Evolutionary conservation across 2,329 filamentous ascomycete species (phyloP).

Genomic region (Neofusicoccum laricinum): DNA sequence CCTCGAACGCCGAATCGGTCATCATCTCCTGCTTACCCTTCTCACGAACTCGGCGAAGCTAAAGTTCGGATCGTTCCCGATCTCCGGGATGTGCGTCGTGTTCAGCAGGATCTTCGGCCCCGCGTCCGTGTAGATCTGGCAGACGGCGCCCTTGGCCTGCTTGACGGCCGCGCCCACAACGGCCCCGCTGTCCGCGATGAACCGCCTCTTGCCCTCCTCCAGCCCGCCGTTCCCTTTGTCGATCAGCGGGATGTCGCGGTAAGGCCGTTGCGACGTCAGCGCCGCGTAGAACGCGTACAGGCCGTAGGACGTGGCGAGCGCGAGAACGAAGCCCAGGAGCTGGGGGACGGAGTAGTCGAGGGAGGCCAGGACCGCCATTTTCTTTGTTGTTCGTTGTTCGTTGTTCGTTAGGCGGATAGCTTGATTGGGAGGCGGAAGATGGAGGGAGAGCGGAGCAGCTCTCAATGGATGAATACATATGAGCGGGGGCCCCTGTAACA

Average conservation of each 20-base stretch:
- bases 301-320: too few species aligned
- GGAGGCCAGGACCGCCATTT: too few species aligned
- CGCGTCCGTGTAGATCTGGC: not conserved
- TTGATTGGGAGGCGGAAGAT: too few species aligned
- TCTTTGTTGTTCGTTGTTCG: too few species aligned
- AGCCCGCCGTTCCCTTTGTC: not conserved
- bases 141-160: not conserved
- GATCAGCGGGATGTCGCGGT: not conserved
- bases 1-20: not conserved
- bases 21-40: not conserved
- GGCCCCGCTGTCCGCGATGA: not conserved
- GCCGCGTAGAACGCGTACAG: not conserved
- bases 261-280: not conserved
- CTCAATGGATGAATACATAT: too few species aligned
- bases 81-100: not conserved
- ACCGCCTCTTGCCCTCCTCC: not conserved
- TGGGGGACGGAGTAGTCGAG: too few species aligned
- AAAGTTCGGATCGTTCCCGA: not conserved
- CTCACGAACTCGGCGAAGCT: not conserved
- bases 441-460: too few species aligned
- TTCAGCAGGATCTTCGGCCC: not conserved
- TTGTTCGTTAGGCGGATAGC: too few species aligned
- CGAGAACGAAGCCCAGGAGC: too few species aligned
- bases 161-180: not conserved
- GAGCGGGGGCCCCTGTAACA: too few species aligned